Percentiles rank a stretch among this genome's conserved stretches.
phyloP scores from a whole-genome alignment of 371 early-diverging fungal species.

The Mortierella sp. region DNA sequence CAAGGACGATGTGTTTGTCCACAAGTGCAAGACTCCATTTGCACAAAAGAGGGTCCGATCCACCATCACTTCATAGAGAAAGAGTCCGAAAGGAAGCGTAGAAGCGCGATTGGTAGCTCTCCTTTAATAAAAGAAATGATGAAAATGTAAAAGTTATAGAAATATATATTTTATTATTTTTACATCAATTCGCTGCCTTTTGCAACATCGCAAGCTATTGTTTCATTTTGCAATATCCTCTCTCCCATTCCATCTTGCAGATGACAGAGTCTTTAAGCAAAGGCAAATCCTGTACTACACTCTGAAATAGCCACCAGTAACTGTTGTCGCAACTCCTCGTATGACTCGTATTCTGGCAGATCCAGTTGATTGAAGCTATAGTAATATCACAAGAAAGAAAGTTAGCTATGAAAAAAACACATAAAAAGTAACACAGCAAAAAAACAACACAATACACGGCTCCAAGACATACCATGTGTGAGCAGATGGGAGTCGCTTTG shows the following conservation, averaged over 20 bases:
- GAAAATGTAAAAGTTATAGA: no score
- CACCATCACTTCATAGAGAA: not conserved
- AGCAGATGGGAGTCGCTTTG: conserved; percentile 93
- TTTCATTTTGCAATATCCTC: no score
- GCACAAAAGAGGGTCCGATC: conserved; percentile 33
- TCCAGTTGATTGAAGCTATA: conserved; percentile 98
- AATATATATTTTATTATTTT: no score
- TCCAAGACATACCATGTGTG: conserved; percentile 91
- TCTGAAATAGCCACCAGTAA: conserved; percentile 94
- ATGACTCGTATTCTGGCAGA: conserved; percentile 96
- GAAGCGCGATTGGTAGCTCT: no score
- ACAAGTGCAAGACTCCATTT: conserved; percentile 54
- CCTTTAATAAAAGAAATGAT: no score
- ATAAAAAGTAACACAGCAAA: not conserved
- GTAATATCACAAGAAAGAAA: conserved; percentile 12
- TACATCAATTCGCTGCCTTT: no score
- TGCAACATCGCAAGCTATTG: no score
- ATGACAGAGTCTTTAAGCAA: conserved; percentile 65
- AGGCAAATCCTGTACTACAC: conserved; percentile 96
- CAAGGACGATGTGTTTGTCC: conserved; percentile 50
- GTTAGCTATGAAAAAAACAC: conserved; percentile 5
- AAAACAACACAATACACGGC: not conserved
- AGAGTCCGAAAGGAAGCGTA: no score
- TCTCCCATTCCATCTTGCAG: no score
- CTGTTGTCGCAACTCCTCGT: conserved; percentile 88